phyloP scores from a whole-genome alignment of 495 filamentous ascomycete genomes.

The Neurospora africana region DNA sequence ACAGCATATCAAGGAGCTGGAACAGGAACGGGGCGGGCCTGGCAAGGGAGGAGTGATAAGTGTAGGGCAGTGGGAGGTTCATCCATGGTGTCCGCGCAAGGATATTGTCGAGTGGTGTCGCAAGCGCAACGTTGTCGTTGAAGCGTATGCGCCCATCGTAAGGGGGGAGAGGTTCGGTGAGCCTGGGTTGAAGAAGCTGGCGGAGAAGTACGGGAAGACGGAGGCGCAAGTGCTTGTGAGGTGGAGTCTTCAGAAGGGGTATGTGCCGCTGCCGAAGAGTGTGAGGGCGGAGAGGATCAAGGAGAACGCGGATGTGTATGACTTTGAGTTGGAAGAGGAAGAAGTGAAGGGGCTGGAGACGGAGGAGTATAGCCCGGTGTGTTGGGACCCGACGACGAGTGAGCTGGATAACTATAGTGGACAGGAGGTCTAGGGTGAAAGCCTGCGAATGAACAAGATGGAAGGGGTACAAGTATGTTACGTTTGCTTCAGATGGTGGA shows the following conservation, averaged over 20 bases:
- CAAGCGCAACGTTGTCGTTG: constrained; percentile 54
- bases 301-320: constrained; percentile 70
- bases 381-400: constrained; percentile 55
- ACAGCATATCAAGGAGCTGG: constrained; percentile 56
- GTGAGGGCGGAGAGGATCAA: constrained; percentile 55
- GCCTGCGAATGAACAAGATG: too few species aligned
- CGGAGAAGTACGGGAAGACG: constrained; percentile 61
- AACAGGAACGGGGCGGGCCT: constrained; percentile 39
- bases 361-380: constrained; percentile 50
- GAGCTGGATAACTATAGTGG: constrained; percentile 6
- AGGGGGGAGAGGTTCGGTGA: constrained; percentile 58
- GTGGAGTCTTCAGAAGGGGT: constrained; percentile 80
- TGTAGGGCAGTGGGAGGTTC: constrained; percentile 82
- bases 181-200: constrained; percentile 45
- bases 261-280: constrained; percentile 68
- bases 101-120: constrained; percentile 71
- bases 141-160: constrained; percentile 76
- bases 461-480: too few species aligned
- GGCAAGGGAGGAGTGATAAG: constrained; percentile 58
- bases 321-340: constrained; percentile 62
- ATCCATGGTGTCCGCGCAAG: constrained; percentile 72
- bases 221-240: constrained; percentile 69
- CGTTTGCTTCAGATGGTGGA: too few species aligned
- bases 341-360: constrained; percentile 48
- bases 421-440: not conserved